phyloP scores from a whole-genome alignment of 2,329 filamentous ascomycete species.

The Neofusicoccum cordaticola region DNA sequence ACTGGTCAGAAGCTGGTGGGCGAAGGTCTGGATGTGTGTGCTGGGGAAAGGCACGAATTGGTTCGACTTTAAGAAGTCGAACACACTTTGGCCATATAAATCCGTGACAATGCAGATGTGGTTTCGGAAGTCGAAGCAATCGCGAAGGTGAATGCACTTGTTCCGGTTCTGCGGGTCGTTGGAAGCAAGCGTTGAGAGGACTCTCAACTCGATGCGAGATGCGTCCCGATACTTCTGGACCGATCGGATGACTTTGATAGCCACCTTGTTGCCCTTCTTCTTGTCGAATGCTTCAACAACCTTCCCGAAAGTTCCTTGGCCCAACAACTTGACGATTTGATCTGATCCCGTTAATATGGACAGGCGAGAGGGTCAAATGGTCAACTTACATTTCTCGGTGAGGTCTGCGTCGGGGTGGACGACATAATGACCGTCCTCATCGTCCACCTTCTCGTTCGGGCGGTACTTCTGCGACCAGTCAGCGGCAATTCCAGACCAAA shows the following conservation, averaged over 20 bases:
- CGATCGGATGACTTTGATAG: conserved; percentile 96
- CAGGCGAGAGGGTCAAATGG: not conserved
- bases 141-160: conserved; percentile 91
- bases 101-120: conserved; percentile 88
- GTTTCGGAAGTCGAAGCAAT: conserved; percentile 95
- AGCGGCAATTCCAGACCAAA: not conserved
- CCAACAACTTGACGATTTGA: conserved; percentile 82
- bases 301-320: conserved; percentile 97
- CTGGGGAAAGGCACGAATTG: conserved; percentile 95
- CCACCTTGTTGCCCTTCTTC: conserved; percentile 73
- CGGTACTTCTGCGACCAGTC: conserved; percentile 40
- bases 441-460: conserved; percentile 74
- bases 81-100: conserved; percentile 88
- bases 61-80: conserved; percentile 96
- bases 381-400: conserved; percentile 77
- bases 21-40: conserved; percentile 97
- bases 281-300: conserved; percentile 90
- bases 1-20: conserved; percentile 92
- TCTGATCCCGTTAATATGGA: conserved; percentile 53
- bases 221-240: conserved; percentile 98
- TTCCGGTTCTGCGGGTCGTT: conserved; percentile 93
- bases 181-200: conserved; percentile 84
- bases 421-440: conserved; percentile 96
- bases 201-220: conserved; percentile 87
- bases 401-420: conserved; percentile 82